phyloP scores from a whole-genome alignment of 2,329 filamentous ascomycete species.

The Hawksworthiomyces lignivorus region DNA sequence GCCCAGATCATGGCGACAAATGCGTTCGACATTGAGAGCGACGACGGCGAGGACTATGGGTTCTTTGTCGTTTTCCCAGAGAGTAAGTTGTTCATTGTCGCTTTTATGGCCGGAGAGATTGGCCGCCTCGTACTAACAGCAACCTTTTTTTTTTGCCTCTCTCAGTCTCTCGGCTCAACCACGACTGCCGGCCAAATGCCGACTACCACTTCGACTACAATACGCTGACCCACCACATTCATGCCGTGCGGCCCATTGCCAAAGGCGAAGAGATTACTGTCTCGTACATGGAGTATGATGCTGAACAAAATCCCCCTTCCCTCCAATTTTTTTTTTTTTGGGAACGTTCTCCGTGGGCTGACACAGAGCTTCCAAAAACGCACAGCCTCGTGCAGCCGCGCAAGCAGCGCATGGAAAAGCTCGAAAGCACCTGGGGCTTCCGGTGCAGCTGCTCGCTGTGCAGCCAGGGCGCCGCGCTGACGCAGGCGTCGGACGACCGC shows the following conservation, averaged over 20 bases:
- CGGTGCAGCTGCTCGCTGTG: slow-evolving; percentile 32
- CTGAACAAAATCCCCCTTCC: slow-evolving; percentile 2
- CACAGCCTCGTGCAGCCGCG: slow-evolving; percentile 24
- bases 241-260: slow-evolving; percentile 30
- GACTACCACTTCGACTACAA: slow-evolving; percentile 34
- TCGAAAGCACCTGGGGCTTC: slow-evolving; percentile 32
- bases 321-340: background rate
- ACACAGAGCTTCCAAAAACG: no score
- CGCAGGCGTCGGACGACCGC: slow-evolving; percentile 28
- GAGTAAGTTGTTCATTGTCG: slow-evolving; percentile 16
- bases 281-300: slow-evolving; percentile 30
- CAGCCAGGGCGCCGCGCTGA: slow-evolving; percentile 20
- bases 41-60: slow-evolving; percentile 20
- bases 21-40: slow-evolving; percentile 30
- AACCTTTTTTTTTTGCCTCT: background rate
- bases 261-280: slow-evolving; percentile 36
- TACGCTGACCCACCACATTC: slow-evolving; percentile 30
- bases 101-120: background rate
- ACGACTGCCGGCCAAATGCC: slow-evolving; percentile 37
- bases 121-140: no score
- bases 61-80: slow-evolving; percentile 33
- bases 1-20: slow-evolving; percentile 31
- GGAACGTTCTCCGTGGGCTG: no score
- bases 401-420: slow-evolving; percentile 21
- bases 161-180: slow-evolving; percentile 33